These are phyloP conservation scores for Apiospora malaysiana DNA, from an alignment of 2,329 filamentous ascomycete species.

Conservation along the genomic window DNA sequence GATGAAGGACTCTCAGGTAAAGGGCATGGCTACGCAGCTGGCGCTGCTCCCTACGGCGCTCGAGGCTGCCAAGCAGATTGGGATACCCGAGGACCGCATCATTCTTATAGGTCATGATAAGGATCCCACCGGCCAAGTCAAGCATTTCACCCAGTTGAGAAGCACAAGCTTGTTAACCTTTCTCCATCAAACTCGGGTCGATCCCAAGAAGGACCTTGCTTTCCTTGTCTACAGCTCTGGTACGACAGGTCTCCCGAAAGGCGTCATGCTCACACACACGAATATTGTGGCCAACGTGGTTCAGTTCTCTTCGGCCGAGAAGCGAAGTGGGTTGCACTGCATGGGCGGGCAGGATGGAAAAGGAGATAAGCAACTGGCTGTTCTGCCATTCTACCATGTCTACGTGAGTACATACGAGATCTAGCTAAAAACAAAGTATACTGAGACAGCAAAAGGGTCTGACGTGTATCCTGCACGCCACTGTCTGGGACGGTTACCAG, in stretches of 20 bases:
- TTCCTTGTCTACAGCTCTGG: conserved; percentile 90
- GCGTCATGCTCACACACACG: conserved; percentile 82
- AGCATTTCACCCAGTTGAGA: conserved; percentile 75
- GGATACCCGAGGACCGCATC: conserved; percentile 74
- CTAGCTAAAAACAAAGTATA: conserved; percentile 1
- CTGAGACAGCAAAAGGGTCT: conserved; percentile 57
- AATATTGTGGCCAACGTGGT: conserved; percentile 81
- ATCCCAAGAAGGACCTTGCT: conserved; percentile 75
- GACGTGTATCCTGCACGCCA: conserved; percentile 72
- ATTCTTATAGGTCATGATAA: conserved; percentile 75
- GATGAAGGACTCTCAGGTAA: conserved; percentile 77
- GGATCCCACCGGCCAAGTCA: conserved; percentile 63
- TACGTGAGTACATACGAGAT: conserved; percentile 63
- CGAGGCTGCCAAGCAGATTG: conserved; percentile 71
- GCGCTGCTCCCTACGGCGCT: conserved; percentile 68
- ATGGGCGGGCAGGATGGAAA: conserved; percentile 62
- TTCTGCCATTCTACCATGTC: conserved; percentile 90
- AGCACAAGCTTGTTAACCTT: conserved; percentile 65
- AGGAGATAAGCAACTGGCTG: conserved; percentile 76
- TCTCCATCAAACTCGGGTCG: conserved; percentile 63
- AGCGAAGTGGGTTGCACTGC: conserved; percentile 59
- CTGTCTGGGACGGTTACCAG: conserved; percentile 68
- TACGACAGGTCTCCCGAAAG: conserved; percentile 90
- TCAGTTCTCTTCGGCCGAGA: conserved; percentile 61
- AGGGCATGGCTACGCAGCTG: conserved; percentile 76